These are phyloP conservation scores for Talaromyces piceae DNA, from an alignment of 2,329 filamentous ascomycete species.

Conservation along the genomic window DNA sequence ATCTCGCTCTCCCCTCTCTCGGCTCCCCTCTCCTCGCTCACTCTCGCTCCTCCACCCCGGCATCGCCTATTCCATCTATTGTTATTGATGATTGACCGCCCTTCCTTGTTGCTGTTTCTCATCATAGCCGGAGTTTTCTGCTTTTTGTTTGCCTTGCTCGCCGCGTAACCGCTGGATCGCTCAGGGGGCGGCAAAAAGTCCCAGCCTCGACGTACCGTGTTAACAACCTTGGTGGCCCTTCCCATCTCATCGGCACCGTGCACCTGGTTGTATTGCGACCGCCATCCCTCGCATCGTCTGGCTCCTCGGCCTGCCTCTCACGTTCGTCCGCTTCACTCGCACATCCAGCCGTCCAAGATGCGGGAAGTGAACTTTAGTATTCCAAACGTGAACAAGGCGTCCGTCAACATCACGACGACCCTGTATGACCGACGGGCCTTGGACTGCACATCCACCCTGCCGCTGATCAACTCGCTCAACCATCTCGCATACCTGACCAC, in stretches of 20 bases:
- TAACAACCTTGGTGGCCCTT: not conserved
- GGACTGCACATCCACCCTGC: slow-evolving; percentile 95
- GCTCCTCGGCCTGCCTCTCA: not conserved
- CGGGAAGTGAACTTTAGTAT: slow-evolving; percentile 99
- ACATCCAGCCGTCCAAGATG: slow-evolving; percentile 60
- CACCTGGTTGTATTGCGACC: not conserved
- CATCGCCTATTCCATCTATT: not conserved
- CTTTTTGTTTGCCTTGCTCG: not conserved
- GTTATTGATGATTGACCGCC: slow-evolving; percentile 7
- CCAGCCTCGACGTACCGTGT: not conserved
- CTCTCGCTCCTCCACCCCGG: not conserved
- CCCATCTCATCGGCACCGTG: not conserved
- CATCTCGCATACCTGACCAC: slow-evolving; percentile 98
- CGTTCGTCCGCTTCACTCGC: not conserved
- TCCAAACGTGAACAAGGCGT: slow-evolving; percentile 98
- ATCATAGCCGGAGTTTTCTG: slow-evolving; percentile 6
- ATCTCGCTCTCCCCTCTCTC: not conserved
- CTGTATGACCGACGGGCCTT: slow-evolving; percentile 95
- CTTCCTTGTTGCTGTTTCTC: not conserved
- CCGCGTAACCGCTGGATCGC: not conserved
- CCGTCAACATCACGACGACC: slow-evolving; percentile 95
- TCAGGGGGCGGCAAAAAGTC: not conserved
- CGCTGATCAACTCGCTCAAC: slow-evolving; percentile 97
- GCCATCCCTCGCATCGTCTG: not conserved
- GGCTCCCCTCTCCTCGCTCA: not conserved